Evolutionary conservation across 169 alveolate species (phyloP).

Genomic region (Plasmodium blacklocki): DNA sequence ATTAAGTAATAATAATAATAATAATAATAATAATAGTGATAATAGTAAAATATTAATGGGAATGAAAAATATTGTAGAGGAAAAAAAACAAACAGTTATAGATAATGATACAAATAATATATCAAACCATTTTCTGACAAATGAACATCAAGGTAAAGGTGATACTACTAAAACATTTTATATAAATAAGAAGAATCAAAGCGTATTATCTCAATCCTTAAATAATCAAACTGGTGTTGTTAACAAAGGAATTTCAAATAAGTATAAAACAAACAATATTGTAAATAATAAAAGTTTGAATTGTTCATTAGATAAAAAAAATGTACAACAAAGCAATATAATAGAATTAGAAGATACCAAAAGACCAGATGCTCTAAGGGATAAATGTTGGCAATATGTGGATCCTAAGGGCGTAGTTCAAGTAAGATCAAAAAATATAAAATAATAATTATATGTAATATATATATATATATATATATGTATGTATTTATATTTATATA

Average conservation of each 20-base stretch:
- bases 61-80: conserved; percentile 2
- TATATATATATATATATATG: not conserved
- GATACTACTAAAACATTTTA: not conserved
- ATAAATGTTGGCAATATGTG: conserved; percentile 82
- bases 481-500: not conserved
- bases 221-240: conserved; percentile 33
- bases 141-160: not conserved
- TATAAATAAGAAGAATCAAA: not conserved
- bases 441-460: not conserved
- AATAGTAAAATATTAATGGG: not conserved
- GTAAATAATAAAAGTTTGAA: conserved; percentile 13
- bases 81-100: not conserved
- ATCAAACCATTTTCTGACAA: not conserved
- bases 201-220: not conserved
- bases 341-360: conserved; percentile 29
- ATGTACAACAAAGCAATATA: not conserved
- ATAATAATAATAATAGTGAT: not conserved
- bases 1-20: too few species aligned
- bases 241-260: conserved; percentile 22
- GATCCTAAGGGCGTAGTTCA: conserved; percentile 83
- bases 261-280: conserved; percentile 14
- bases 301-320: conserved; percentile 22
- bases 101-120: not conserved
- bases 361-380: conserved; percentile 79
- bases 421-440: conserved; percentile 32